Conservation (phyloP, 441 rosid species). For the Euphorbia corollata region DNA sequence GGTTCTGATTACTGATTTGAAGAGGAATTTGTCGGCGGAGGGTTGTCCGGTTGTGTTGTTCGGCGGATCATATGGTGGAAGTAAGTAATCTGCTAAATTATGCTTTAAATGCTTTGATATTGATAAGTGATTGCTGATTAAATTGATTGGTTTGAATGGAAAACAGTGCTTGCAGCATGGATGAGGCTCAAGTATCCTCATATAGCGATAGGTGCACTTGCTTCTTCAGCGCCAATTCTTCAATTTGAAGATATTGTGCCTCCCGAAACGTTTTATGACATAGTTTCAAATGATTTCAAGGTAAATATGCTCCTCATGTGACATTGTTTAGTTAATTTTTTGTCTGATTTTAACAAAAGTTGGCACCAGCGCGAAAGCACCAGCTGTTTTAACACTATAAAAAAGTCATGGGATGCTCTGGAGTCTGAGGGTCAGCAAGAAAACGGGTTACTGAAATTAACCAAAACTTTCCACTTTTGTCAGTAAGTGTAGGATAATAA, state of each 20-base stretch:
- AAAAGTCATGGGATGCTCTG: constrained; percentile 60
- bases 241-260: constrained; percentile 79
- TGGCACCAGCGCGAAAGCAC: constrained; percentile 56
- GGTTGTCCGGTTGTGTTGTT: constrained; percentile 71
- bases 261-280: constrained; percentile 57
- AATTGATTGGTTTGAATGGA: background rate
- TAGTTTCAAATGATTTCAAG: constrained; percentile 72
- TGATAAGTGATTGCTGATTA: background rate
- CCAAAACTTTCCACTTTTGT: constrained; percentile 59
- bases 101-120: background rate
- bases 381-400: constrained; percentile 71
- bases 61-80: constrained; percentile 96
- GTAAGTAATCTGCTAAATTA: constrained; percentile 31
- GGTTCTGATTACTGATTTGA: constrained; percentile 54
- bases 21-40: constrained; percentile 68
- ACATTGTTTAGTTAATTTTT: background rate
- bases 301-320: constrained; percentile 21
- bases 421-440: constrained; percentile 43
- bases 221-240: constrained; percentile 88
- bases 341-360: background rate
- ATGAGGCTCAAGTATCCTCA: constrained; percentile 93
- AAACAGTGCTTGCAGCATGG: constrained; percentile 89
- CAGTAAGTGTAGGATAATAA: constrained; percentile 35
- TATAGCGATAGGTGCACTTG: constrained; percentile 73
- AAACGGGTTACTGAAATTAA: constrained; percentile 58